Percentiles rank a stretch among this genome's conserved stretches.
Evolutionary conservation across 1,284 basidiomycete species (phyloP).

Genomic region (Puccinia polysora): DNA sequence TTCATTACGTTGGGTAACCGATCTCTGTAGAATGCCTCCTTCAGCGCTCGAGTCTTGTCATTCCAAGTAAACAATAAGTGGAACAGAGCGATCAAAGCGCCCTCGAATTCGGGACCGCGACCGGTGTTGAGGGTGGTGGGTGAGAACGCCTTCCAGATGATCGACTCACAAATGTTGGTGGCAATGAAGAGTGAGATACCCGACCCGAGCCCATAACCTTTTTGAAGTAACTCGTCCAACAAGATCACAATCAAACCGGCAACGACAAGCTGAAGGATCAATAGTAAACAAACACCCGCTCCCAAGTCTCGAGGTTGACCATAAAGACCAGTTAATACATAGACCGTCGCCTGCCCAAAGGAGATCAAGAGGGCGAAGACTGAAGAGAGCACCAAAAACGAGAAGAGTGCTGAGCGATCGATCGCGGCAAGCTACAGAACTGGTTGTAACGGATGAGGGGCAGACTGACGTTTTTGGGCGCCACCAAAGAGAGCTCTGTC

Average conservation of each 20-base stretch:
- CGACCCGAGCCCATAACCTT: slow-evolving; percentile 96
- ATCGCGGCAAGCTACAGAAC: too few relatives aligned
- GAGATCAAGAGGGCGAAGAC: slow-evolving; percentile 96
- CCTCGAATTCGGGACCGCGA: slow-evolving; percentile 95
- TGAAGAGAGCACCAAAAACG: slow-evolving; percentile 52
- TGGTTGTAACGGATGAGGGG: neutral
- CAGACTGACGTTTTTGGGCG: slow-evolving; percentile 85
- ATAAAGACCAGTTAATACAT: slow-evolving; percentile 94
- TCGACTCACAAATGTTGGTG: slow-evolving; percentile 98
- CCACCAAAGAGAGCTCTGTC: slow-evolving; percentile 92
- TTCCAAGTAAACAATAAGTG: slow-evolving; percentile 98
- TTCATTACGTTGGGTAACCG: slow-evolving; percentile 97
- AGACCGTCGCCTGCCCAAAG: slow-evolving; percentile 93
- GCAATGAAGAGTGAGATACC: slow-evolving; percentile 99
- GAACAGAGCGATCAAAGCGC: slow-evolving; percentile 91
- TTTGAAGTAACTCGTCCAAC: slow-evolving; percentile 96
- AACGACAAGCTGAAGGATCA: slow-evolving; percentile 90
- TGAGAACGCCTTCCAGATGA: slow-evolving; percentile 99
- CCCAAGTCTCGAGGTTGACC: slow-evolving; percentile 90
- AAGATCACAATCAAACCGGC: slow-evolving; percentile 95
- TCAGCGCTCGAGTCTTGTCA: slow-evolving; percentile 92
- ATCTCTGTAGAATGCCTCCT: slow-evolving; percentile 97
- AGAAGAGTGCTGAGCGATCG: slow-evolving; percentile 17
- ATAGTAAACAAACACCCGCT: slow-evolving; percentile 86
- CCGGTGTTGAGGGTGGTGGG: slow-evolving; percentile 98